Conservation (phyloP, 78 protist species). For the Dictyostelium intermedium region DNA sequence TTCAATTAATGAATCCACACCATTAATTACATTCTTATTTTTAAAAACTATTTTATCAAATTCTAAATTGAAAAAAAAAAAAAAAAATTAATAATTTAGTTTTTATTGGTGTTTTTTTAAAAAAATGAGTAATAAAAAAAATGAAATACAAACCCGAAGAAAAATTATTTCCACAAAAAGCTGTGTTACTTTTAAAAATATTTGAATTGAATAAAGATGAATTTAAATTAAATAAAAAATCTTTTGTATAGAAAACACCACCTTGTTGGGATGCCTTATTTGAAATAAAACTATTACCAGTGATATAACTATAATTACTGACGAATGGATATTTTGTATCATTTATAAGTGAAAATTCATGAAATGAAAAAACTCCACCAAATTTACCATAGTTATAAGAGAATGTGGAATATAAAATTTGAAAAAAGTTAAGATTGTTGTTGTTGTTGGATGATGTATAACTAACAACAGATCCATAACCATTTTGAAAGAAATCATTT, state of each 20-base stretch:
- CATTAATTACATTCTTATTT: background rate
- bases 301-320: background rate
- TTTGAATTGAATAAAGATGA: background rate
- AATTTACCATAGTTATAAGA: background rate
- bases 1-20: background rate
- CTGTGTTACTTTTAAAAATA: background rate
- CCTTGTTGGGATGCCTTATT: background rate
- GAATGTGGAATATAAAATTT: background rate
- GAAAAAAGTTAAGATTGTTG: background rate
- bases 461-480: background rate
- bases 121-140: background rate
- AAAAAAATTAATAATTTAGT: too few species aligned
- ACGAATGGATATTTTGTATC: background rate
- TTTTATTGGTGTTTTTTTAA: too few species aligned
- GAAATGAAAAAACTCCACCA: background rate
- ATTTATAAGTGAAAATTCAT: background rate
- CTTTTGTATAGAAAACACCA: background rate
- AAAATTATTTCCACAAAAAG: background rate
- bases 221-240: background rate
- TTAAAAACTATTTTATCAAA: background rate
- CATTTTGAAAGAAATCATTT: background rate
- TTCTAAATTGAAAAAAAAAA: too few species aligned
- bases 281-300: background rate
- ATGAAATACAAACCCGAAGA: background rate
- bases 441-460: background rate